phyloP scores from a whole-genome alignment of 2,329 filamentous ascomycete species.

The Stagonosporopsis cucurbitacearum region DNA sequence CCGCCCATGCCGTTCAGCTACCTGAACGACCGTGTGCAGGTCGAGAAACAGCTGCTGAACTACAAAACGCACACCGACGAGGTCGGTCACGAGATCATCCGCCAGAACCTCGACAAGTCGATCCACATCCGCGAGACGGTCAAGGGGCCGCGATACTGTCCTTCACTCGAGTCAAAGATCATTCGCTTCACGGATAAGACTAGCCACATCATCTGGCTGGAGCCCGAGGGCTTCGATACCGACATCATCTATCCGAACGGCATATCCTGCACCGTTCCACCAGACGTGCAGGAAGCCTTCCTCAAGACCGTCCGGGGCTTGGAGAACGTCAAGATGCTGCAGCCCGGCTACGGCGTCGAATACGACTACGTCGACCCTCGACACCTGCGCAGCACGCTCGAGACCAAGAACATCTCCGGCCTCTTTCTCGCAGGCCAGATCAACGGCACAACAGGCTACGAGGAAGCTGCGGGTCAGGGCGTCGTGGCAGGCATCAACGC shows the following conservation, averaged over 20 bases:
- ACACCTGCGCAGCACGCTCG: slow-evolving; percentile 83
- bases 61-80: slow-evolving; percentile 87
- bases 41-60: slow-evolving; percentile 83
- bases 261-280: slow-evolving; percentile 94
- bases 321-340: slow-evolving; percentile 88
- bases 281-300: slow-evolving; percentile 82
- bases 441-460: slow-evolving; percentile 97
- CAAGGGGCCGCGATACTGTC: slow-evolving; percentile 92
- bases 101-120: slow-evolving; percentile 90
- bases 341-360: slow-evolving; percentile 95
- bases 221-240: slow-evolving; percentile 92
- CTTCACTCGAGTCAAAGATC: slow-evolving; percentile 92
- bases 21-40: slow-evolving; percentile 77
- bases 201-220: slow-evolving; percentile 91
- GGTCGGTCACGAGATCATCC: slow-evolving; percentile 80
- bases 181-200: slow-evolving; percentile 83
- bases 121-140: slow-evolving; percentile 96
- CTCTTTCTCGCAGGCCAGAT: slow-evolving; percentile 95
- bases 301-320: slow-evolving; percentile 88
- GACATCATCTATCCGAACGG: slow-evolving; percentile 95
- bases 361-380: slow-evolving; percentile 98
- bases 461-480: slow-evolving; percentile 94
- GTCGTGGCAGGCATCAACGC: slow-evolving; percentile 94
- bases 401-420: slow-evolving; percentile 89
- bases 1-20: slow-evolving; percentile 92